phyloP scores from a whole-genome alignment of 306 rosid genomes.

The Cicer cuneatum region DNA sequence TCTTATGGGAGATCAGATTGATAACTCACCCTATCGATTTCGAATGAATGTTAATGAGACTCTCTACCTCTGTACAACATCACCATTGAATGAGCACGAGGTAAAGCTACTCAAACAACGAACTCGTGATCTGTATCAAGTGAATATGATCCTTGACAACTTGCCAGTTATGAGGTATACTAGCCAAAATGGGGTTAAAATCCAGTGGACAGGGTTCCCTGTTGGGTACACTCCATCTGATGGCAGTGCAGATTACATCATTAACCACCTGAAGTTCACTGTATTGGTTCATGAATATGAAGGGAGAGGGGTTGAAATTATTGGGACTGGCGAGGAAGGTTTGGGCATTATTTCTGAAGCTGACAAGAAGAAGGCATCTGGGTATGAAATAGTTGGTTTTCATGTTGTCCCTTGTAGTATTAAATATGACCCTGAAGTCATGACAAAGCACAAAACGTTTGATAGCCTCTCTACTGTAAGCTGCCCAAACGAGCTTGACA shows the following conservation, averaged over 20 bases:
- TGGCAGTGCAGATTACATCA: slow-evolving; percentile 72
- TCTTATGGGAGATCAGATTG: slow-evolving; percentile 90
- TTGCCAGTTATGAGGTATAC: slow-evolving; percentile 84
- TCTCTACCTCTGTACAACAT: slow-evolving; percentile 71
- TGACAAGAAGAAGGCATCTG: slow-evolving; percentile 81
- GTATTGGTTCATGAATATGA: slow-evolving; percentile 88
- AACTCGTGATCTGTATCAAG: slow-evolving; percentile 86
- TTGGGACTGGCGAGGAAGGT: slow-evolving; percentile 93
- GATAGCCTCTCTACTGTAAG: slow-evolving; percentile 46
- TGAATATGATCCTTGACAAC: slow-evolving; percentile 91
- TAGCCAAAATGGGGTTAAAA: slow-evolving; percentile 69
- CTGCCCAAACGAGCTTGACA: slow-evolving; percentile 69
- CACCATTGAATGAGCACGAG: slow-evolving; percentile 61
- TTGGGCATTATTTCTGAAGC: slow-evolving; percentile 70
- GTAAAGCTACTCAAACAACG: slow-evolving; percentile 90
- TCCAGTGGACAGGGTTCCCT: slow-evolving; percentile 95
- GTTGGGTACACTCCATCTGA: slow-evolving; percentile 77
- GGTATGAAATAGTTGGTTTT: slow-evolving; percentile 90
- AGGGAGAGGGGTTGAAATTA: slow-evolving; percentile 77
- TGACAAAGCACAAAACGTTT: slow-evolving; percentile 54
- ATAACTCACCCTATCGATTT: slow-evolving; percentile 76
- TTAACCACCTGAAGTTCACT: slow-evolving; percentile 80
- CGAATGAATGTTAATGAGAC: slow-evolving; percentile 78
- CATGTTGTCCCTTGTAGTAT: slow-evolving; percentile 77
- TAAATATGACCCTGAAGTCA: slow-evolving; percentile 62